Percentiles rank a stretch among this genome's conserved stretches.
phyloP scores from a whole-genome alignment of 1,139 yeast species.

The Geotrichum klebahnii region DNA sequence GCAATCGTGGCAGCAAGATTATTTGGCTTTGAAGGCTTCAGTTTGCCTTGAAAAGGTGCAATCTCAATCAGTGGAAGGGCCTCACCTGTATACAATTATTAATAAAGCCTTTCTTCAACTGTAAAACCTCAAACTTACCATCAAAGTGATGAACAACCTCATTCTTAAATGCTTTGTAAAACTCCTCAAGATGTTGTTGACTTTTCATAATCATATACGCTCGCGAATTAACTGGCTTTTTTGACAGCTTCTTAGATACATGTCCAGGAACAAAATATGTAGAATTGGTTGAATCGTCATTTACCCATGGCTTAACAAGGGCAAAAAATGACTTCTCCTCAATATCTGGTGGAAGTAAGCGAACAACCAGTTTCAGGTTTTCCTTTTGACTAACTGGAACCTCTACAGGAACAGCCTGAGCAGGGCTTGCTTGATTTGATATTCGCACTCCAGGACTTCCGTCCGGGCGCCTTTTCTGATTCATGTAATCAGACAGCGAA shows the following conservation, averaged over 20 bases:
- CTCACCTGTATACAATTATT: constrained; percentile 11
- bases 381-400: constrained; percentile 7
- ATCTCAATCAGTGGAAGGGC: constrained; percentile 26
- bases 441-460: not conserved
- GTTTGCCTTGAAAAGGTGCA: constrained; percentile 30
- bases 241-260: constrained; percentile 29
- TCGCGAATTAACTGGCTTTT: constrained; percentile 24
- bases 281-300: constrained; percentile 27
- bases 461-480: constrained; percentile 3
- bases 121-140: constrained; percentile 15
- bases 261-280: constrained; percentile 41
- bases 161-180: constrained; percentile 24
- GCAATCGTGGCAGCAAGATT: constrained; percentile 26
- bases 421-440: not conserved
- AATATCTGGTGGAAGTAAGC: constrained; percentile 42
- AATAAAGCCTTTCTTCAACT: not conserved
- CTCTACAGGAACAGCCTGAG: not conserved
- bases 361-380: constrained; percentile 36
- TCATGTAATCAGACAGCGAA: not conserved
- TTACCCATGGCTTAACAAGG: constrained; percentile 27
- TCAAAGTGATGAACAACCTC: constrained; percentile 16
- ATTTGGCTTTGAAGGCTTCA: constrained; percentile 22
- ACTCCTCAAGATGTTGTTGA: constrained; percentile 21
- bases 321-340: constrained; percentile 34
- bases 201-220: constrained; percentile 28